Conservation (phyloP, 139 green algal species). For the Trebouxia sp. region DNA sequence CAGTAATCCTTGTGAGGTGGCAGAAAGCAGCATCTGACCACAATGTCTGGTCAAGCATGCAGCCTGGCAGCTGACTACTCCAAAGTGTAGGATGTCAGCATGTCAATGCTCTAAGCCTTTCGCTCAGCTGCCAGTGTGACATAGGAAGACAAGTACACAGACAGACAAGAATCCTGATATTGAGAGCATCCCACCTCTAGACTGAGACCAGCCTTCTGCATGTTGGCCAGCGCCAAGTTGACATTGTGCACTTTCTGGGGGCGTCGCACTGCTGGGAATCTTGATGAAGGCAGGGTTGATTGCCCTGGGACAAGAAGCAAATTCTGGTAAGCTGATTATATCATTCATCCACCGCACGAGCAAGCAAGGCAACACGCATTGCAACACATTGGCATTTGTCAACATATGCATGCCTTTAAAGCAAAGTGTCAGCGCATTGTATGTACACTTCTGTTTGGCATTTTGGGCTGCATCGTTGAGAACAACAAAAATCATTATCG, state of each 20-base stretch:
- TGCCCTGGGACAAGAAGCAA: constrained; percentile 23
- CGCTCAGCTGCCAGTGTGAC: too few relatives aligned
- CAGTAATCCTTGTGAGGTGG: not conserved
- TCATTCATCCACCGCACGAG: not conserved
- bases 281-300: constrained; percentile 25
- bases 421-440: not conserved
- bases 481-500: too few relatives aligned
- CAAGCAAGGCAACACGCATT: too few relatives aligned
- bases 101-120: too few relatives aligned
- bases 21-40: not conserved
- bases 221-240: constrained; percentile 42
- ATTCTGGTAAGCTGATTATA: not conserved
- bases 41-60: too few relatives aligned
- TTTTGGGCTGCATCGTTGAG: too few relatives aligned
- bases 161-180: not conserved
- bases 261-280: constrained; percentile 49
- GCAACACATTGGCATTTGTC: too few relatives aligned
- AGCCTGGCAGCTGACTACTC: too few relatives aligned
- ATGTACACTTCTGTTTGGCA: not conserved
- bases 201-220: constrained; percentile 34
- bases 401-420: not conserved
- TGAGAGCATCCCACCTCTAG: not conserved
- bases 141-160: too few relatives aligned
- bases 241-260: constrained; percentile 63
- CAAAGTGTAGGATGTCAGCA: too few relatives aligned